Conservation (phyloP, 2,329 filamentous ascomycete genomes). For the Fusarium sp. region DNA sequence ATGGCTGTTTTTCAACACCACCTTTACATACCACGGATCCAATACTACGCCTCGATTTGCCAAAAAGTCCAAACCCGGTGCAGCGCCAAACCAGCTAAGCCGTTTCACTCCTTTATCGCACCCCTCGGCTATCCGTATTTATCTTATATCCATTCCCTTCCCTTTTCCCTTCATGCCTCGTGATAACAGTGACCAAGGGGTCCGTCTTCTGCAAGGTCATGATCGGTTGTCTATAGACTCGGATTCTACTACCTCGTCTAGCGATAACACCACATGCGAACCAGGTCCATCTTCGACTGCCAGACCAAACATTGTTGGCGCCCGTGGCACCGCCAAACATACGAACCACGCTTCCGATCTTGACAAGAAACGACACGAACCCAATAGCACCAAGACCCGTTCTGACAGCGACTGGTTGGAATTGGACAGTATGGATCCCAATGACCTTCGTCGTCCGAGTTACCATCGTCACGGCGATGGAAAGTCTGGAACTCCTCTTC, state of each 20-base stretch:
- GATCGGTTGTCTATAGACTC: constrained; percentile 35
- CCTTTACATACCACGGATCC: constrained; percentile 37
- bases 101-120: constrained; percentile 30
- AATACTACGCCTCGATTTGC: constrained; percentile 38
- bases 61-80: constrained; percentile 36
- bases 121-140: constrained; percentile 15
- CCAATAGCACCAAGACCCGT: constrained; percentile 53
- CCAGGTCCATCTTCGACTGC: constrained; percentile 35
- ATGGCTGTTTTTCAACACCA: constrained; percentile 45
- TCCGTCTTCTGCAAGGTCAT: constrained; percentile 38
- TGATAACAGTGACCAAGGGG: constrained; percentile 41
- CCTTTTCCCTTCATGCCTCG: constrained; percentile 41
- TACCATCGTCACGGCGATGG: constrained; percentile 62
- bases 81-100: constrained; percentile 31
- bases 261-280: constrained; percentile 50
- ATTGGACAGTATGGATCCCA: constrained; percentile 58
- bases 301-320: constrained; percentile 48
- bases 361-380: constrained; percentile 50
- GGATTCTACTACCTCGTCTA: constrained; percentile 31
- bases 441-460: constrained; percentile 57
- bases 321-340: constrained; percentile 42
- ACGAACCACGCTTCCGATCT: constrained; percentile 48
- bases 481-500: constrained; percentile 59
- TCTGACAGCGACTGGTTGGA: constrained; percentile 46
- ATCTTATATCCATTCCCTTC: constrained; percentile 12